These are phyloP conservation scores for Russula compacta DNA, from an alignment of 768 basidiomycete genomes.

Conservation along the genomic window DNA sequence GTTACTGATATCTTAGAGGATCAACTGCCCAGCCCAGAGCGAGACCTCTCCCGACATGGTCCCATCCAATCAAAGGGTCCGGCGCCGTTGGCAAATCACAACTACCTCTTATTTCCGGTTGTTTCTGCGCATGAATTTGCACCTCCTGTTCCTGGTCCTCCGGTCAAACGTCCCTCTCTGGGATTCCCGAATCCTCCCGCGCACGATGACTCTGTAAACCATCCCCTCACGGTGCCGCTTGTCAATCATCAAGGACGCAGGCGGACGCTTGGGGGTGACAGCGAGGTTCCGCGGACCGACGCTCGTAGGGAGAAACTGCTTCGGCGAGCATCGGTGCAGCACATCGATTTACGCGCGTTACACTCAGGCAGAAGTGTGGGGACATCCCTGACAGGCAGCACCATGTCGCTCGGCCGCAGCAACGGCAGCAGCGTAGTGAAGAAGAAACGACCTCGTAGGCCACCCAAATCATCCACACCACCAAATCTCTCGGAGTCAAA, in stretches of 20 bases:
- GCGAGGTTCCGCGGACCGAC: not conserved
- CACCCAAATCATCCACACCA: not conserved
- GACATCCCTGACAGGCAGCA: not conserved
- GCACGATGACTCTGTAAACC: not conserved
- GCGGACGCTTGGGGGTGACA: not conserved
- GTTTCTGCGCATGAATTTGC: not conserved
- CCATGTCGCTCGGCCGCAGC: not conserved
- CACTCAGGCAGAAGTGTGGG: not conserved
- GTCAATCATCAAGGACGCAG: not conserved
- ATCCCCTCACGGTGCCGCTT: not conserved
- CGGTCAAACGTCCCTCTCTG: not conserved
- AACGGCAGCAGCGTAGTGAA: not conserved
- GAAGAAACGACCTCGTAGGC: not conserved
- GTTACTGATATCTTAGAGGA: not conserved
- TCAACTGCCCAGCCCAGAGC: not conserved
- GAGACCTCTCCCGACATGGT: not conserved
- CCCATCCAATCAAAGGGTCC: not conserved
- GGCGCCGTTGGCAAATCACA: not conserved
- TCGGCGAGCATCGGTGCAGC: constrained; percentile 9
- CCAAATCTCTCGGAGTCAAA: constrained; percentile 18
- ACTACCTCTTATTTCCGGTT: constrained; percentile 4
- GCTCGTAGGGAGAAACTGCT: not conserved
- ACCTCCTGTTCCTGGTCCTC: not conserved
- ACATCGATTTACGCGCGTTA: constrained; percentile 8
- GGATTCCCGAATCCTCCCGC: not conserved